These are phyloP conservation scores for Euptelea pleiosperma DNA, from an alignment of 164 flowering plant genomes.

Conservation along the genomic window DNA sequence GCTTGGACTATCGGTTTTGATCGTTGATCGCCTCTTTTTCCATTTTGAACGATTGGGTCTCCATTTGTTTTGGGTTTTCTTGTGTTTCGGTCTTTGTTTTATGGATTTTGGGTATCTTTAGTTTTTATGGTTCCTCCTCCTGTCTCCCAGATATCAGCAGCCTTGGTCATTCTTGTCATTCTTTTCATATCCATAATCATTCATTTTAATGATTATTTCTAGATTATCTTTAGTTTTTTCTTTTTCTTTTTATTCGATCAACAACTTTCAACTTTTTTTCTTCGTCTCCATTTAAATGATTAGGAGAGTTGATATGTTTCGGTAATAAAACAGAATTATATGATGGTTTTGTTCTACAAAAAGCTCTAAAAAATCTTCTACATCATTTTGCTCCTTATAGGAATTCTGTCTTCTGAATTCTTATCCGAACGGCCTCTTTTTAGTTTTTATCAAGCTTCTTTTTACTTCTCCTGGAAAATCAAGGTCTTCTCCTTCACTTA, in stretches of 20 bases:
- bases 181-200: too few species aligned
- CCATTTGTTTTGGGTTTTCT: neutral
- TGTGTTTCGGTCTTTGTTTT: neutral
- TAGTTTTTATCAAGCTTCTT: neutral
- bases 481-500: neutral
- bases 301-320: neutral
- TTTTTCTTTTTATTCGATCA: too few species aligned
- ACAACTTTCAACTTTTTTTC: neutral
- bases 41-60: slow-evolving; percentile 9
- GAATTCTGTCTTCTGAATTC: too few species aligned
- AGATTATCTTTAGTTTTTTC: too few species aligned
- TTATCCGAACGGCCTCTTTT: neutral
- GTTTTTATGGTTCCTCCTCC: too few species aligned
- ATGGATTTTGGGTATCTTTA: too few species aligned
- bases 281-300: slow-evolving; percentile 3
- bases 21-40: slow-evolving; percentile 2
- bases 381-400: neutral
- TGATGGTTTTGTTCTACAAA: neutral
- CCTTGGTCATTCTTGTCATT: too few species aligned
- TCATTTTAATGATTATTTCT: too few species aligned
- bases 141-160: too few species aligned
- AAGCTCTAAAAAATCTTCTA: too few species aligned
- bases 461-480: neutral
- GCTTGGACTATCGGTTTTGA: slow-evolving; percentile 9
- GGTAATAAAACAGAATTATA: neutral